These are phyloP conservation scores for Vishniacozyma victoriae DNA, from an alignment of 768 basidiomycete genomes.

Conservation along the genomic window DNA sequence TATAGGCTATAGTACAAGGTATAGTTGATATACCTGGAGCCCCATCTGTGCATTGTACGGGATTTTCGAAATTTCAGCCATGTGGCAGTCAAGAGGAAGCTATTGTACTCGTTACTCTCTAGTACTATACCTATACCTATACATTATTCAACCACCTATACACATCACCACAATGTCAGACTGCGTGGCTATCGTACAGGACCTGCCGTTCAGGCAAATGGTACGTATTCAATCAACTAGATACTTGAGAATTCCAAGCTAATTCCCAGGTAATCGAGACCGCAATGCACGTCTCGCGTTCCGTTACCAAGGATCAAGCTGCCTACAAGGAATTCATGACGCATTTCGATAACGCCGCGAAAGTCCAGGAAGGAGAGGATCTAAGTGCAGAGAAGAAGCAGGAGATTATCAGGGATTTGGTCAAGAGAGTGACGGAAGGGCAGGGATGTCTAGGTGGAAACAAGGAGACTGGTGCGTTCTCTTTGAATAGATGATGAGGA, in stretches of 20 bases:
- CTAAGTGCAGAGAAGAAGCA: slow-evolving; percentile 23
- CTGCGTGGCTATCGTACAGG: slow-evolving; percentile 42
- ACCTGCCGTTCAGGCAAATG: slow-evolving; percentile 40
- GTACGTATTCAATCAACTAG: slow-evolving; percentile 4
- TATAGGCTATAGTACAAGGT: too few relatives aligned
- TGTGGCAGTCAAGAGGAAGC: not conserved
- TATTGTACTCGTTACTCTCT: not conserved
- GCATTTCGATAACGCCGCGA: slow-evolving; percentile 21
- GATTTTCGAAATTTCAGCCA: not conserved
- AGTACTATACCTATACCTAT: not conserved
- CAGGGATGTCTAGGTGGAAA: slow-evolving; percentile 36
- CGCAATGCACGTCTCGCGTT: slow-evolving; percentile 35
- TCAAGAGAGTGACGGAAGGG: slow-evolving; percentile 30
- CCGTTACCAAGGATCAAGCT: slow-evolving; percentile 26
- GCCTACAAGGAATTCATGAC: slow-evolving; percentile 28
- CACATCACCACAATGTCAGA: slow-evolving; percentile 34
- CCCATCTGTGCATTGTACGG: too few relatives aligned
- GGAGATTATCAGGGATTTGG: slow-evolving; percentile 30
- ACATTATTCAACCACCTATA: not conserved
- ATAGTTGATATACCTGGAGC: too few relatives aligned
- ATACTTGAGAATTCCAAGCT: not conserved
- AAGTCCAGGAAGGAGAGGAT: slow-evolving; percentile 21
- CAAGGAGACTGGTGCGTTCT: slow-evolving; percentile 40
- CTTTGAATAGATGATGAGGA: not conserved
- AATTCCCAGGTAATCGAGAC: slow-evolving; percentile 36